Evolutionary conservation across 2,329 filamentous ascomycete genomes (phyloP).

Genomic region (Cordyceps fumosorosea): DNA sequence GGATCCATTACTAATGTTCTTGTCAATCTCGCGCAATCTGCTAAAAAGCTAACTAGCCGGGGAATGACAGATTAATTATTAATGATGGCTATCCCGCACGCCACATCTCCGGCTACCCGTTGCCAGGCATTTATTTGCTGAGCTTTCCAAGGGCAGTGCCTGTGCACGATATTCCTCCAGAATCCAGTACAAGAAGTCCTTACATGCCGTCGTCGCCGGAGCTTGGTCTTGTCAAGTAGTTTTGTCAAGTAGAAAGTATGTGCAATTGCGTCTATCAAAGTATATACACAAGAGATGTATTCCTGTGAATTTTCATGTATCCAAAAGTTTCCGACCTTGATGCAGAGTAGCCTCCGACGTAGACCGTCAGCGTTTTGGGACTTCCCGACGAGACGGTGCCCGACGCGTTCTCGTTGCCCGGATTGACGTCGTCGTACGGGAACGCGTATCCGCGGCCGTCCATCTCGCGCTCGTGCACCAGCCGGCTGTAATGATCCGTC

Average conservation of each 20-base stretch:
- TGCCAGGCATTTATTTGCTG: background rate
- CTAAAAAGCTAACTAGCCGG: background rate
- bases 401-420: conserved; percentile 47
- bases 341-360: conserved; percentile 18
- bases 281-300: background rate
- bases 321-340: background rate
- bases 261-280: background rate
- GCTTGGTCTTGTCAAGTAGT: too few species aligned
- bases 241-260: background rate
- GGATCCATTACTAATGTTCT: background rate
- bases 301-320: background rate
- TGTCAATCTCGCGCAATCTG: background rate
- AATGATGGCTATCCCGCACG: conserved; percentile 4
- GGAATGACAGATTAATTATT: background rate
- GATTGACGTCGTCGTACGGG: conserved; percentile 61
- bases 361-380: conserved; percentile 24
- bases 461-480: conserved; percentile 53
- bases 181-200: background rate
- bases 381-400: conserved; percentile 24
- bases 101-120: background rate
- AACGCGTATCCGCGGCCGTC: conserved; percentile 60
- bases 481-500: conserved; percentile 50
- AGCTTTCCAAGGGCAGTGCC: background rate
- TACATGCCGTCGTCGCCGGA: too few species aligned
- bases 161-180: too few species aligned